Conservation (phyloP, 148 eudicot species). For the Amaranthus cruentus region DNA sequence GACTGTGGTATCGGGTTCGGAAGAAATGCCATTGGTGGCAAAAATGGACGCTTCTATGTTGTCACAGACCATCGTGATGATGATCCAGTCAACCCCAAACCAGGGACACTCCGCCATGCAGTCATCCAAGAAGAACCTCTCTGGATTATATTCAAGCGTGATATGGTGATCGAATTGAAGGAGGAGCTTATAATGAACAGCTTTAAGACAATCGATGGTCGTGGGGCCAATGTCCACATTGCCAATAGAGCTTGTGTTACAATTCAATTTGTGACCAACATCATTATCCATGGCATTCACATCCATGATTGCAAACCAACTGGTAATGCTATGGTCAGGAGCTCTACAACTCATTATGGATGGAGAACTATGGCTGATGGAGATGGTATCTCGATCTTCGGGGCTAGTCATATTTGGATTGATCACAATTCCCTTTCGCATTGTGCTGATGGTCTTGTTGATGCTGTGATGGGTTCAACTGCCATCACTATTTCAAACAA, state of each 20-base stretch:
- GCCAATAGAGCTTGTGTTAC: constrained; percentile 78
- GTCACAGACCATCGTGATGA: constrained; percentile 59
- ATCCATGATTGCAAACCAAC: no score
- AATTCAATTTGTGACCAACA: constrained; percentile 59
- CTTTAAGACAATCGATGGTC: constrained; percentile 76
- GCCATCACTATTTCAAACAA: constrained; percentile 83
- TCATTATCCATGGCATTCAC: no score
- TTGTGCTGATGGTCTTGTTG: constrained; percentile 84
- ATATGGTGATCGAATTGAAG: constrained; percentile 68
- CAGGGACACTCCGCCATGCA: constrained; percentile 82
- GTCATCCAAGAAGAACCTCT: constrained; percentile 70
- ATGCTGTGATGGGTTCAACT: constrained; percentile 89
- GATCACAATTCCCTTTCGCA: constrained; percentile 75
- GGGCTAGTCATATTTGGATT: constrained; percentile 72
- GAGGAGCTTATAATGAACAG: constrained; percentile 87
- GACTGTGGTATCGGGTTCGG: constrained; percentile 55
- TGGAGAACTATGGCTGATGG: constrained; percentile 94
- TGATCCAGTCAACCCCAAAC: constrained; percentile 68
- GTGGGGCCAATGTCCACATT: constrained; percentile 71
- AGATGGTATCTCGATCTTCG: constrained; percentile 67
- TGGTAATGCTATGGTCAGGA: constrained; percentile 56
- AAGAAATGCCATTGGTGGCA: constrained; percentile 75
- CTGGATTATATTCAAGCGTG: constrained; percentile 73
- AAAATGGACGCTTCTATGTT: constrained; percentile 63
- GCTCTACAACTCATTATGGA: constrained; percentile 61